These are phyloP conservation scores for Casuarina glauca DNA, from an alignment of 306 rosid species.

Conservation along the genomic window DNA sequence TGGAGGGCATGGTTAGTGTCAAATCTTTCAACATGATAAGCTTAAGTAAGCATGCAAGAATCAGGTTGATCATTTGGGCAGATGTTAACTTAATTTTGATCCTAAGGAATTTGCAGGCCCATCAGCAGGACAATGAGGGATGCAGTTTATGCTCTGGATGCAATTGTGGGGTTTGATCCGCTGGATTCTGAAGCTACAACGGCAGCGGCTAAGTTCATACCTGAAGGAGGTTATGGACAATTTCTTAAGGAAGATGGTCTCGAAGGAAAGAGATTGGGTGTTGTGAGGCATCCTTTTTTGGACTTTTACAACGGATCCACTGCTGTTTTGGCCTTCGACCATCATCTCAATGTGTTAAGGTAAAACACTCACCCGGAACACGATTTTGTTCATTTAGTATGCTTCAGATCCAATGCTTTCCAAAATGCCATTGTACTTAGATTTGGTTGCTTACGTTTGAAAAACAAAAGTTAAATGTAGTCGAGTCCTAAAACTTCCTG, in stretches of 20 bases:
- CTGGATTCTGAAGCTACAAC: constrained; percentile 55
- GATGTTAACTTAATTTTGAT: too few relatives aligned
- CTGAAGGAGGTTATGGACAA: constrained; percentile 57
- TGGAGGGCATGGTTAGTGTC: too few relatives aligned
- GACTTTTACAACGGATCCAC: constrained; percentile 30
- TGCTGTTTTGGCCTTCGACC: constrained; percentile 41
- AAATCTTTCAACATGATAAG: too few relatives aligned
- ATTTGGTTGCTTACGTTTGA: too few relatives aligned
- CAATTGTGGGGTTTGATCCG: constrained; percentile 61
- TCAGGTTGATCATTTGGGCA: too few relatives aligned
- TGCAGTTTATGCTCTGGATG: constrained; percentile 70
- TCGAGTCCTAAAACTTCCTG: too few relatives aligned
- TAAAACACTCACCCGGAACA: not conserved
- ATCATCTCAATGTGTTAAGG: constrained; percentile 45
- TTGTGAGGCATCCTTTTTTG: constrained; percentile 55
- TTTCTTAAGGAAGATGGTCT: constrained; percentile 57
- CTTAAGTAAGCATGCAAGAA: too few relatives aligned
- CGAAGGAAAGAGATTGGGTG: constrained; percentile 62
- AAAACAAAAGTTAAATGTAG: too few relatives aligned
- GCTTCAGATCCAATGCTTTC: too few relatives aligned
- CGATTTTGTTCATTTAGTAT: too few relatives aligned
- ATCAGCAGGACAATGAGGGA: constrained; percentile 74
- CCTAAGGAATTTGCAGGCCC: constrained; percentile 37
- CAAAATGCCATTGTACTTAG: too few relatives aligned
- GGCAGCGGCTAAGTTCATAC: constrained; percentile 46